Evolutionary conservation across 2,329 filamentous ascomycete species (phyloP).

Genomic region (Fusarium sp.): DNA sequence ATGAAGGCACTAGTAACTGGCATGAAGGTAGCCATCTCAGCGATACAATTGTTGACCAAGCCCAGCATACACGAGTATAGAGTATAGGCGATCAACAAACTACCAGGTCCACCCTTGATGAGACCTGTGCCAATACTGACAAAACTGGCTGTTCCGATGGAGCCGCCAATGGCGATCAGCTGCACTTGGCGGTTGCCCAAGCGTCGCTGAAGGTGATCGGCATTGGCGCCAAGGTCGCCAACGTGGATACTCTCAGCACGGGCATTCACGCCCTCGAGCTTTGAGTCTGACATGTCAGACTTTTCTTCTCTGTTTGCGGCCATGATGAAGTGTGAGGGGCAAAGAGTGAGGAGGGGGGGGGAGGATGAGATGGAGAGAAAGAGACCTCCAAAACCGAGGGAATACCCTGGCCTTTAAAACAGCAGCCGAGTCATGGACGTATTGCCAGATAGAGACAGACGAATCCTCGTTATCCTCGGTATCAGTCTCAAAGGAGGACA

Average conservation of each 20-base stretch:
- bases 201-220: constrained; percentile 24
- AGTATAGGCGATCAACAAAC: constrained; percentile 28
- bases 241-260: constrained; percentile 17
- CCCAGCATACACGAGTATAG: constrained; percentile 31
- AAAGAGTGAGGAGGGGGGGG: background rate
- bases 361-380: no score
- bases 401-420: background rate
- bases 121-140: constrained; percentile 34
- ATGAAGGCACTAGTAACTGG: constrained; percentile 33
- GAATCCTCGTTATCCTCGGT: background rate
- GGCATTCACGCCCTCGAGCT: constrained; percentile 17
- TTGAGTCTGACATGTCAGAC: constrained; percentile 11
- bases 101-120: constrained; percentile 28
- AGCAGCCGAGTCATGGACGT: background rate
- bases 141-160: constrained; percentile 35
- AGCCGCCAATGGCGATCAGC: constrained; percentile 34
- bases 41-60: constrained; percentile 29
- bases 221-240: constrained; percentile 11
- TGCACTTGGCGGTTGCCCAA: constrained; percentile 35
- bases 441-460: constrained; percentile 3
- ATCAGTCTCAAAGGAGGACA: background rate
- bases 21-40: constrained; percentile 34
- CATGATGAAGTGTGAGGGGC: background rate
- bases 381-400: background rate
- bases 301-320: constrained; percentile 16